Evolutionary conservation across 257 asterid genomes (phyloP).

Genomic region (Solanum sitiens): DNA sequence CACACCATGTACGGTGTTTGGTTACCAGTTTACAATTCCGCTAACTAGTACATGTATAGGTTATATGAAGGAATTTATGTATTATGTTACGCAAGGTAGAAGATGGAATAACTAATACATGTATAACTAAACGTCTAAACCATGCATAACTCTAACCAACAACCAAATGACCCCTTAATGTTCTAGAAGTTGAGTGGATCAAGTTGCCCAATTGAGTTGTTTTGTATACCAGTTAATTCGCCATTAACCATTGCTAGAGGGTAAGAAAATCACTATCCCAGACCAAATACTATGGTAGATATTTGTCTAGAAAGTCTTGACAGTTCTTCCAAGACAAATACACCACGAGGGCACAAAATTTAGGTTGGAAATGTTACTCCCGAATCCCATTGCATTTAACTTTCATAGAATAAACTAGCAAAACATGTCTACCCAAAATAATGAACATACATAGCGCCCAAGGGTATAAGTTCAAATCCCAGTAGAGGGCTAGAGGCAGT

Average conservation of each 20-base stretch:
- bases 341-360: background rate
- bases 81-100: background rate
- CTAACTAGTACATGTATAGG: background rate
- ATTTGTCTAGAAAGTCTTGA: background rate
- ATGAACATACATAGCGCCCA: background rate
- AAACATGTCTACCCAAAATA: background rate
- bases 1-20: background rate
- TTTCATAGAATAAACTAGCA: background rate
- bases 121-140: background rate
- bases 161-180: background rate
- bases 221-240: background rate
- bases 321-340: background rate
- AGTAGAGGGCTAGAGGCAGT: background rate
- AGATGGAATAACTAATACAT: background rate
- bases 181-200: background rate
- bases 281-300: background rate
- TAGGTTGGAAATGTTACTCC: background rate
- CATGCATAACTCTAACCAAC: background rate
- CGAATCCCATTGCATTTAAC: background rate
- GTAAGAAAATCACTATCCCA: background rate
- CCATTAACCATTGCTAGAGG: background rate
- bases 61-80: background rate
- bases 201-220: background rate
- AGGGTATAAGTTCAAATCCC: background rate
- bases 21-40: background rate